A percentile compares a stretch with the other conserved stretches of the same genome.
Conservation (phyloP, 2,329 filamentous ascomycete genomes). For the Dothideomycetidae sp. region DNA sequence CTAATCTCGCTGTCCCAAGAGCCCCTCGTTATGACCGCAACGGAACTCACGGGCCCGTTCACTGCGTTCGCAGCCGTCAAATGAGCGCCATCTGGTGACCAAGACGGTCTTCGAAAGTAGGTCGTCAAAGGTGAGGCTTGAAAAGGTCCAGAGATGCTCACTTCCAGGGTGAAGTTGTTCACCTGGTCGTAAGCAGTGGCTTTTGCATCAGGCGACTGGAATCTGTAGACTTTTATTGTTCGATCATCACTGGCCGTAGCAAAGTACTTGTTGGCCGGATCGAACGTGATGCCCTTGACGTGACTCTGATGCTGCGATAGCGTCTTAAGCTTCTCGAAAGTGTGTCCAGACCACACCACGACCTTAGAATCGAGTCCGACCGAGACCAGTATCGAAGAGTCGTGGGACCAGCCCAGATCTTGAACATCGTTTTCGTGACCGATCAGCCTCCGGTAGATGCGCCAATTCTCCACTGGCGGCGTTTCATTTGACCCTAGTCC, state of each 20-base stretch:
- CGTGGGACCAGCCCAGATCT: conserved; percentile 90
- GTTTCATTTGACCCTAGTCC: conserved; percentile 63
- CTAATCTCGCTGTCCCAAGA: conserved; percentile 96
- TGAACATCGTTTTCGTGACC: conserved; percentile 98
- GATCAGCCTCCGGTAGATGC: conserved; percentile 80
- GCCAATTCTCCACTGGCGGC: conserved; percentile 94
- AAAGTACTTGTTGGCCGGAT: conserved; percentile 98
- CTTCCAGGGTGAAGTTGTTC: conserved; percentile 90
- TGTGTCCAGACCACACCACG: conserved; percentile 95
- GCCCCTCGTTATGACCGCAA: conserved; percentile 85
- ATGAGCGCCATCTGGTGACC: conserved; percentile 94
- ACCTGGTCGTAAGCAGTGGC: conserved; percentile 89
- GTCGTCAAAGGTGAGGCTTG: conserved; percentile 85
- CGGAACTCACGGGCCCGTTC: conserved; percentile 92
- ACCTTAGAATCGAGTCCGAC: conserved; percentile 96
- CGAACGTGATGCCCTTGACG: conserved; percentile 97
- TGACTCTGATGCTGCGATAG: conserved; percentile 88
- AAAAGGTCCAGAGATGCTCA: conserved; percentile 80
- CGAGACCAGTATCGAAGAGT: conserved; percentile 89
- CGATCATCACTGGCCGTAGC: conserved; percentile 95
- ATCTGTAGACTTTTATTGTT: conserved; percentile 91
- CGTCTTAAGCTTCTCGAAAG: conserved; percentile 94
- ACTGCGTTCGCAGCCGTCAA: conserved; percentile 95
- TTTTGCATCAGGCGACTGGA: conserved; percentile 79
- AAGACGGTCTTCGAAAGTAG: conserved; percentile 91